Percentiles rank a stretch among this genome's conserved stretches.
Conservation (phyloP, 768 basidiomycete species). For the Exidia glandulosa region DNA sequence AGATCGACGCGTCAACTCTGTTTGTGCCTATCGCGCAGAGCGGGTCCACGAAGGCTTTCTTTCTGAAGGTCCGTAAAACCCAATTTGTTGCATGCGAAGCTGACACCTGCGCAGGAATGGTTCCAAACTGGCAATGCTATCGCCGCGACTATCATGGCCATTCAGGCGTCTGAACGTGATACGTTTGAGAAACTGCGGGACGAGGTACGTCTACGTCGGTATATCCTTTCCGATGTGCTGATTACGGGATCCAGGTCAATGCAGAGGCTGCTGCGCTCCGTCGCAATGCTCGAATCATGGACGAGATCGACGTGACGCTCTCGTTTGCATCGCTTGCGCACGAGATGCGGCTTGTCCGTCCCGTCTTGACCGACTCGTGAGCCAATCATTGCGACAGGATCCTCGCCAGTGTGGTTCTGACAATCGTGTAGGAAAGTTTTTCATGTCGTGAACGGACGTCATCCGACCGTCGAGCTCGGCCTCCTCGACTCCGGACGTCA, state of each 20-base stretch:
- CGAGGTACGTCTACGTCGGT: conserved; percentile 34
- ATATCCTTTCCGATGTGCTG: not conserved
- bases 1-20: conserved; percentile 32
- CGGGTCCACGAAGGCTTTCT: conserved; percentile 55
- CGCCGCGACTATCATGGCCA: conserved; percentile 39
- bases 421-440: conserved; percentile 36
- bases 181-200: conserved; percentile 59
- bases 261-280: conserved; percentile 44
- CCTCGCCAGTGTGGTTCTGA: not conserved
- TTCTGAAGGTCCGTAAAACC: conserved; percentile 39
- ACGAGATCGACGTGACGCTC: conserved; percentile 78
- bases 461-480: conserved; percentile 88
- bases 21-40: conserved; percentile 56
- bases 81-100: not conserved
- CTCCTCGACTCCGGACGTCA: conserved; percentile 59
- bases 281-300: conserved; percentile 64
- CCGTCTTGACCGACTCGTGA: conserved; percentile 59
- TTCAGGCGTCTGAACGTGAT: conserved; percentile 52
- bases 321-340: conserved; percentile 72
- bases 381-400: conserved; percentile 12
- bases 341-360: conserved; percentile 68
- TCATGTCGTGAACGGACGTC: conserved; percentile 68
- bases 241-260: conserved; percentile 41
- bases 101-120: conserved; percentile 45
- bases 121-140: conserved; percentile 61